phyloP scores from a whole-genome alignment of 208 protist species.

The Jaenimonas drosophilae region DNA sequence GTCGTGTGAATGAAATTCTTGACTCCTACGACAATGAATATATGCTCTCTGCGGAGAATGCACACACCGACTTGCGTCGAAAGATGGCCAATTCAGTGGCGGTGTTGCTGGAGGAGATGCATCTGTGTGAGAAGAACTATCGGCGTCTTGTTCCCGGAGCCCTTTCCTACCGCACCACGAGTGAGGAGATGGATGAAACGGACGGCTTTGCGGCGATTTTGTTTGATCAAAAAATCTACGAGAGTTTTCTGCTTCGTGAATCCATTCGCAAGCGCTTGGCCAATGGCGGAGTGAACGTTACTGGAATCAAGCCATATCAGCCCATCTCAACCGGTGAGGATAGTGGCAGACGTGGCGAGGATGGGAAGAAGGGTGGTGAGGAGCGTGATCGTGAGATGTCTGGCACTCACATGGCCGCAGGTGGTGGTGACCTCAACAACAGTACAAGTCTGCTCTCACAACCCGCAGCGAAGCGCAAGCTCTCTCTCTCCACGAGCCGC shows the following conservation, averaged over 20 bases:
- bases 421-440: too few relatives aligned
- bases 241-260: slow-evolving; percentile 42
- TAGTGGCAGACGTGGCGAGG: not conserved
- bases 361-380: not conserved
- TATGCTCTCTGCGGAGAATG: slow-evolving; percentile 25
- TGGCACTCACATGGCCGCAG: too few relatives aligned
- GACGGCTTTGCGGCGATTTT: slow-evolving; percentile 72
- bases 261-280: slow-evolving; percentile 6
- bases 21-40: slow-evolving; percentile 76
- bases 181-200: slow-evolving; percentile 67
- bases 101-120: slow-evolving; percentile 82
- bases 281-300: not conserved
- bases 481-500: too few relatives aligned
- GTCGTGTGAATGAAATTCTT: slow-evolving; percentile 70
- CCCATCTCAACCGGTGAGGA: not conserved
- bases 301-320: too few relatives aligned
- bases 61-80: slow-evolving; percentile 13
- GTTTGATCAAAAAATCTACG: slow-evolving; percentile 67
- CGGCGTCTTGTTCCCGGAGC: slow-evolving; percentile 49
- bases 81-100: slow-evolving; percentile 38
- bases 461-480: not conserved
- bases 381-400: not conserved
- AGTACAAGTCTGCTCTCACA: too few relatives aligned
- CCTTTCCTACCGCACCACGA: slow-evolving; percentile 1
- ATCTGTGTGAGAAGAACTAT: slow-evolving; percentile 67